Conservation (phyloP, 2,329 filamentous ascomycete species). For the Salinomyces thailandicus region DNA sequence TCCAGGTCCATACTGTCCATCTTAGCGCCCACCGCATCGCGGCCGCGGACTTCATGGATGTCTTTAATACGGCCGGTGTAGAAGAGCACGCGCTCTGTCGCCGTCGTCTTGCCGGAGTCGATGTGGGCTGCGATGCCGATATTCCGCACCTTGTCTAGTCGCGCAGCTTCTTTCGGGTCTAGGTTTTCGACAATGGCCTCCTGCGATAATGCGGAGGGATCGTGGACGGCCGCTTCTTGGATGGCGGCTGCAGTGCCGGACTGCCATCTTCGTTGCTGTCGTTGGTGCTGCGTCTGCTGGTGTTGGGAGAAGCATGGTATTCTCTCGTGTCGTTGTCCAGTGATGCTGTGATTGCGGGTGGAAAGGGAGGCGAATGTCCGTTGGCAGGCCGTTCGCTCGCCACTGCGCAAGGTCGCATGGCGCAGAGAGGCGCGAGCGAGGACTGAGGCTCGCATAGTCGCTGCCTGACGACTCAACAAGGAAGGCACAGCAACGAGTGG, state of each 20-base stretch:
- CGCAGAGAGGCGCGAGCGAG: conserved; percentile 23
- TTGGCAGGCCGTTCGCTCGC: conserved; percentile 10
- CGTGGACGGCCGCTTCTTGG: conserved; percentile 46
- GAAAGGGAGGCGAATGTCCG: conserved; percentile 16
- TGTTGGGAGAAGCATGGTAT: conserved; percentile 9
- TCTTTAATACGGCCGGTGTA: conserved; percentile 95
- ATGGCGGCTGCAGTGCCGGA: conserved; percentile 21
- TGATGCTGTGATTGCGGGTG: conserved; percentile 9
- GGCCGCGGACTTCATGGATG: conserved; percentile 93
- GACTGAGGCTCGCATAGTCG: conserved; percentile 13
- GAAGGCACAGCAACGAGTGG: no score
- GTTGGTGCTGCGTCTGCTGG: conserved; percentile 9
- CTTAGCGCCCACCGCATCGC: conserved; percentile 91
- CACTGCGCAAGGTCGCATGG: conserved; percentile 13
- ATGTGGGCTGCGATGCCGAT: conserved; percentile 99
- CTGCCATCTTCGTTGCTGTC: conserved; percentile 19
- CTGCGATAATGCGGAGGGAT: conserved; percentile 48
- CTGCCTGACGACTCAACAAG: no score
- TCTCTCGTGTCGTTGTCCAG: conserved; percentile 21
- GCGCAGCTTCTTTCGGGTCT: conserved; percentile 63
- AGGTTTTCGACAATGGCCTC: conserved; percentile 68
- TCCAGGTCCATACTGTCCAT: conserved; percentile 99
- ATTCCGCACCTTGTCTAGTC: conserved; percentile 76
- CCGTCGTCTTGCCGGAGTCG: conserved; percentile 95
- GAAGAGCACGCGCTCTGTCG: conserved; percentile 91